These are phyloP conservation scores for Aspergillus haitiensis DNA, from an alignment of 495 filamentous ascomycete species.

Conservation along the genomic window DNA sequence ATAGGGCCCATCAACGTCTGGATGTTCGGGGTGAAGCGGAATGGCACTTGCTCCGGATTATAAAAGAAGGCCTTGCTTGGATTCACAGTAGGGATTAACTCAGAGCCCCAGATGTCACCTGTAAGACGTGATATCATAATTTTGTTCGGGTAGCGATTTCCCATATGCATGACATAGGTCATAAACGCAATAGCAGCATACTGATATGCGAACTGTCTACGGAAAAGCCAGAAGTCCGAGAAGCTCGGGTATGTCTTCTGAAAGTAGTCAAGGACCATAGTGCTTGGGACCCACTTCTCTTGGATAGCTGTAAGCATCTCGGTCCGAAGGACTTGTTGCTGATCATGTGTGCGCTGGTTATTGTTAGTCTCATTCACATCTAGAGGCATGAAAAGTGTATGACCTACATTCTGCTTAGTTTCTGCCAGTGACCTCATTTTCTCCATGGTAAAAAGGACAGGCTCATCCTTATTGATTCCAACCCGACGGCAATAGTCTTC, in stretches of 20 bases:
- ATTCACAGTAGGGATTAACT: slow-evolving; percentile 83
- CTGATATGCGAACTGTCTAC: slow-evolving; percentile 92
- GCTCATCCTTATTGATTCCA: slow-evolving; percentile 89
- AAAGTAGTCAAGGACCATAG: slow-evolving; percentile 84
- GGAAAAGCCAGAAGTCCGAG: slow-evolving; percentile 96
- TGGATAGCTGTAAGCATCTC: slow-evolving; percentile 92
- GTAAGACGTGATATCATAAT: slow-evolving; percentile 84
- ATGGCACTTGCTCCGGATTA: slow-evolving; percentile 91
- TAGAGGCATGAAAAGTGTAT: not conserved
- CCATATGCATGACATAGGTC: slow-evolving; percentile 97
- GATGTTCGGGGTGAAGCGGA: slow-evolving; percentile 95
- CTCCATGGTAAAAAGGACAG: slow-evolving; percentile 91
- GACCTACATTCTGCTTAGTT: slow-evolving; percentile 58
- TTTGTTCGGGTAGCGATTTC: slow-evolving; percentile 91
- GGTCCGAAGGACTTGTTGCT: slow-evolving; percentile 66
- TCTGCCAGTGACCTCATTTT: slow-evolving; percentile 77
- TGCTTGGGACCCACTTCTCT: slow-evolving; percentile 82
- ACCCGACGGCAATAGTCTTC: slow-evolving; percentile 91
- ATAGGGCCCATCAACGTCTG: slow-evolving; percentile 94
- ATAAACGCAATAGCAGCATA: slow-evolving; percentile 96
- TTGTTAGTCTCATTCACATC: slow-evolving; percentile 25
- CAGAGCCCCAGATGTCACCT: slow-evolving; percentile 94
- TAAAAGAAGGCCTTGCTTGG: slow-evolving; percentile 81
- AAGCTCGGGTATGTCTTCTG: slow-evolving; percentile 83
- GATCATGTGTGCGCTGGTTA: slow-evolving; percentile 61